Percentiles rank a stretch among this genome's conserved stretches.
phyloP scores from a whole-genome alignment of 2,329 filamentous ascomycete species.

The Beauveria asiatica region DNA sequence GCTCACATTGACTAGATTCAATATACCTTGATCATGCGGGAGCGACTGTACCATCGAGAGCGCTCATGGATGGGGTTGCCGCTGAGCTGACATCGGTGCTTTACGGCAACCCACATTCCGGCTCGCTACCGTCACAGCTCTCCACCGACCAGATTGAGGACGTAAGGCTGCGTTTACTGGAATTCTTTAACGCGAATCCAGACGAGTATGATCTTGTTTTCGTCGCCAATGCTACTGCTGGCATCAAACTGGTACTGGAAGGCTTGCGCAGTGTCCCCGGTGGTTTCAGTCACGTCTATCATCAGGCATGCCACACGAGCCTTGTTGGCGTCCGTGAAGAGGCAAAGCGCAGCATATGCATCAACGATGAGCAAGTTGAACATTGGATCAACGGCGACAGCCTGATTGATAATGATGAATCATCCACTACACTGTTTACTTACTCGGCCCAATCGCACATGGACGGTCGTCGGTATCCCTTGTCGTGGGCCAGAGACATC shows the following conservation, averaged over 20 bases:
- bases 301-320: constrained; percentile 79
- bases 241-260: constrained; percentile 78
- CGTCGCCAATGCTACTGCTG: constrained; percentile 85
- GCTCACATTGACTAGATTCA: constrained; percentile 42
- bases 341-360: constrained; percentile 55
- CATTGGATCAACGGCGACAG: constrained; percentile 48
- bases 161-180: constrained; percentile 59
- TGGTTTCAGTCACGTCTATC: constrained; percentile 80
- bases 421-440: constrained; percentile 50
- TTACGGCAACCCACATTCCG: constrained; percentile 89
- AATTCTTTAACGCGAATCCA: constrained; percentile 75
- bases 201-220: constrained; percentile 81
- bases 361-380: constrained; percentile 56
- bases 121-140: constrained; percentile 69
- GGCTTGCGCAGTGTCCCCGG: constrained; percentile 56
- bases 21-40: constrained; percentile 91
- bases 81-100: constrained; percentile 69
- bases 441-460: constrained; percentile 92
- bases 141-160: constrained; percentile 70
- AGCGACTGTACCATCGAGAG: constrained; percentile 76
- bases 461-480: constrained; percentile 68
- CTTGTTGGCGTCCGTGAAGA: constrained; percentile 72
- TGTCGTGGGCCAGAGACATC: constrained; percentile 54
- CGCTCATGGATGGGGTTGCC: constrained; percentile 70
- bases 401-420: constrained; percentile 20